phyloP scores from a whole-genome alignment of 1,284 basidiomycete genomes.

The Prillingera fragicola region DNA sequence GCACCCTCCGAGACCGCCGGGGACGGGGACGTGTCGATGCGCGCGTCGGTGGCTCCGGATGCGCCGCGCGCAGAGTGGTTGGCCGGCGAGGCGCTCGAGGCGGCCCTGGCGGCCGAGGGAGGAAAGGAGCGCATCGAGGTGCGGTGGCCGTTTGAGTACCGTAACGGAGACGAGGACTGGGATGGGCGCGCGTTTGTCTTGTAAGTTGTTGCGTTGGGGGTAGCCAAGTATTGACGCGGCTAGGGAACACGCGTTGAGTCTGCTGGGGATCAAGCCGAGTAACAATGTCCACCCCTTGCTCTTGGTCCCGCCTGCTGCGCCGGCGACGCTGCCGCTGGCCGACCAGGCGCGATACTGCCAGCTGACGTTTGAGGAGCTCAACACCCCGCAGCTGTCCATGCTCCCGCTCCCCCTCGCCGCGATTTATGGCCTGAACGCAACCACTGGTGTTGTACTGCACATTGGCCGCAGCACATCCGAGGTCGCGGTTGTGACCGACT shows the following conservation, averaged over 20 bases:
- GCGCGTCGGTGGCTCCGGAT: constrained; percentile 1
- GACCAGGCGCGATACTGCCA: constrained; percentile 72
- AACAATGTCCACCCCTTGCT: constrained; percentile 59
- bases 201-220: constrained; percentile 57
- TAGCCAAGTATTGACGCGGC: constrained; percentile 14
- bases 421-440: constrained; percentile 71
- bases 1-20: constrained; percentile 9
- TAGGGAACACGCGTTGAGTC: constrained; percentile 78
- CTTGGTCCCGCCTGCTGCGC: constrained; percentile 57
- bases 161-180: constrained; percentile 64
- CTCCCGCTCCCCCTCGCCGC: constrained; percentile 79
- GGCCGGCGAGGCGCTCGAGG: constrained; percentile 72
- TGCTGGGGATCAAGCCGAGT: constrained; percentile 68
- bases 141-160: constrained; percentile 77
- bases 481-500: constrained; percentile 68
- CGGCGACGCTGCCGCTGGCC: constrained; percentile 48
- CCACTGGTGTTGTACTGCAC: constrained; percentile 78
- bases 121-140: constrained; percentile 61
- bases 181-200: constrained; percentile 86
- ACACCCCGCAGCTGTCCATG: constrained; percentile 76
- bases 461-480: constrained; percentile 69
- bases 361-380: constrained; percentile 93
- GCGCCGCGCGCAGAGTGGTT: constrained; percentile 65
- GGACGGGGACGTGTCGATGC: constrained; percentile 16
- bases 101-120: constrained; percentile 60